Evolutionary conservation across 768 basidiomycete genomes (phyloP).

Genomic region (Lyophyllum semitale): DNA sequence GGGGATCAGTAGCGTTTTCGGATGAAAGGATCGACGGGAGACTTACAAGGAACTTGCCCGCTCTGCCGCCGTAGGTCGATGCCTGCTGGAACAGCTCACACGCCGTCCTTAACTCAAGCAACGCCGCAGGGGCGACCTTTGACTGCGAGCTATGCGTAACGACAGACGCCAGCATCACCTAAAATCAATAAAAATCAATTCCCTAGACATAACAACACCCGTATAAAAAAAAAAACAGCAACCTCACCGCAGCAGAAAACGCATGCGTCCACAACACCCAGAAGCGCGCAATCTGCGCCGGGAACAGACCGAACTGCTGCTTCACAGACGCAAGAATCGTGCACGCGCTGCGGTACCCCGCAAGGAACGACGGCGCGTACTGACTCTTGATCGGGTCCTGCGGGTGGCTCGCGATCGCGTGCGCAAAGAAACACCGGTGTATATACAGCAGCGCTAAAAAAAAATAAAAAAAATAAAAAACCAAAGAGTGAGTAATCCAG

Average conservation of each 20-base stretch:
- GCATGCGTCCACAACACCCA: conserved; percentile 78
- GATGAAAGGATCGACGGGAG: background rate
- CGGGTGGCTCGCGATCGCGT: conserved; percentile 66
- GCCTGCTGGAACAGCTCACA: conserved; percentile 67
- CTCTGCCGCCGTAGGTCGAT: conserved; percentile 63
- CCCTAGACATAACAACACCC: background rate
- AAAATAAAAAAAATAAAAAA: background rate
- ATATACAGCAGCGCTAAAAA: conserved; percentile 68
- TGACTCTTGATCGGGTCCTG: conserved; percentile 68
- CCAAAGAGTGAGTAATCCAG: background rate
- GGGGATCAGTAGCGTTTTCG: background rate
- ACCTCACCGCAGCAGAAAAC: conserved; percentile 62
- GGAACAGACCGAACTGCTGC: conserved; percentile 50
- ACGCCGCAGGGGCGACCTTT: conserved; percentile 70
- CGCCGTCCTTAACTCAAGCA: conserved; percentile 64
- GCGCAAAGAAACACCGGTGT: conserved; percentile 77
- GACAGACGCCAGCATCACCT: conserved; percentile 81
- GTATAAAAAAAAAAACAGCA: background rate
- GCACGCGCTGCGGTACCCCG: conserved; percentile 68
- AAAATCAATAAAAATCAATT: background rate
- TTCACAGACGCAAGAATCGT: conserved; percentile 53
- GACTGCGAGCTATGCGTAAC: conserved; percentile 68
- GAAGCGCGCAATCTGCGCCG: conserved; percentile 60
- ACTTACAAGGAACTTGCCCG: conserved; percentile 69
- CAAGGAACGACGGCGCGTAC: conserved; percentile 67